A percentile compares a stretch with the other conserved stretches of the same genome.
These are phyloP conservation scores for Pseudognaphalium luteoalbum DNA, from an alignment of 129 eudicot species.

Conservation along the genomic window DNA sequence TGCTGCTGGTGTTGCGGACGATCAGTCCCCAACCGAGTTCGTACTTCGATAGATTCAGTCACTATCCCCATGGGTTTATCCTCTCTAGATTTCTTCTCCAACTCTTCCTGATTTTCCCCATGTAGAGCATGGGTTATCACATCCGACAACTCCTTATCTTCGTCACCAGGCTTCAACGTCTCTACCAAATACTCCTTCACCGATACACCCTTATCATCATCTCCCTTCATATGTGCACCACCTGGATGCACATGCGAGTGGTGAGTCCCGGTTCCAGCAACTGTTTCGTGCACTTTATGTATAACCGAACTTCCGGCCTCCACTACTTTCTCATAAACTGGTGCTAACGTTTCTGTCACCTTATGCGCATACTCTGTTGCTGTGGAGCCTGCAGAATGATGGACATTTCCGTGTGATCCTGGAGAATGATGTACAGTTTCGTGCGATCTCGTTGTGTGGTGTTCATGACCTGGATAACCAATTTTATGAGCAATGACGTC, in stretches of 20 bases:
- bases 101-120: slow-evolving; percentile 26
- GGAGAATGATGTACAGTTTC: slow-evolving; percentile 4
- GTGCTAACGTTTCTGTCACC: slow-evolving; percentile 47
- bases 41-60: slow-evolving; percentile 68
- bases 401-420: slow-evolving; percentile 7
- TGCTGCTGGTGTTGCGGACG: slow-evolving; percentile 31
- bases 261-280: slow-evolving; percentile 3
- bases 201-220: slow-evolving; percentile 52
- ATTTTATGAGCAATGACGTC: slow-evolving; percentile 50
- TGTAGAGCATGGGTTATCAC: slow-evolving; percentile 47
- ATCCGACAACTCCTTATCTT: slow-evolving; percentile 68
- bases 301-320: slow-evolving; percentile 43
- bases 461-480: slow-evolving; percentile 30
- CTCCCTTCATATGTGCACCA: background rate
- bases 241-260: too few relatives aligned
- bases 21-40: slow-evolving; percentile 42
- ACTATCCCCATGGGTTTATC: slow-evolving; percentile 48
- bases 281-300: slow-evolving; percentile 44
- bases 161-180: slow-evolving; percentile 73
- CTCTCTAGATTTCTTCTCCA: slow-evolving; percentile 19
- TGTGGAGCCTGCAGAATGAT: slow-evolving; percentile 23
- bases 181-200: slow-evolving; percentile 54
- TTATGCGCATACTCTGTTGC: slow-evolving; percentile 48
- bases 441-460: background rate
- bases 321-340: slow-evolving; percentile 53